Base-by-base conservation (phyloP, 208 protist genomes). In the Herpetomonas muscarum region DNA sequence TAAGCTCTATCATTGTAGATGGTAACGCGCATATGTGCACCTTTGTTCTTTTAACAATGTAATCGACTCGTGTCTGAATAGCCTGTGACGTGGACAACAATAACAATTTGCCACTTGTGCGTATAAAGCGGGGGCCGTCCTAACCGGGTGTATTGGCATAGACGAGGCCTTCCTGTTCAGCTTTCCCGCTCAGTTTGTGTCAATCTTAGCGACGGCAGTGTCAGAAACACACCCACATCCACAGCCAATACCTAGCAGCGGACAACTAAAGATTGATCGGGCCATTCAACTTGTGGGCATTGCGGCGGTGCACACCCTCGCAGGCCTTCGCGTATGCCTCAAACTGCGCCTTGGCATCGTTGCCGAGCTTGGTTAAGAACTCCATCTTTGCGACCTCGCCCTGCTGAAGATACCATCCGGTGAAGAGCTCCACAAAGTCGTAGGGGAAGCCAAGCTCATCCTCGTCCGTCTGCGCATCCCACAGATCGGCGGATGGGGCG, bases 351-450 rank as follows among this genome's bases (percentile, higher is more conserved):
- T 53, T 55, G 19, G 75, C 90, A 17, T 91, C 86, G 19, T 25
- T 2, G 22, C 70, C 76, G 7, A 94, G 65, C 0, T 47, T 64
- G 0, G 76, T 31, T 26, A 78, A 12, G 32, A 95, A 85, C 13
- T 44, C 28, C 15, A 78, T 7, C 67, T 90, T 74, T 19, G 71
- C 56, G n/a, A 62, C 61, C 60, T 92, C 85, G 22, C 29, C n/a
- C 47, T 83, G 66, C 3, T 48, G 25, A 26, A 93, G 32, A 52
- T 92, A 96, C 74, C 79, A 90, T 12, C 80, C 87, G 1, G 95
- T 98, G 60, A 85, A 97, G 21, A 98, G 74, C 76, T 98, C 95
- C 12, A 98, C 91, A 78, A 97, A 98, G 62, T 98, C 96, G 72
- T 98, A 98, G 0, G 90, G 79, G 51, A 94, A 97, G 1, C 97